phyloP scores from a whole-genome alignment of 768 basidiomycete species.

The Tephrocybe sp. region DNA sequence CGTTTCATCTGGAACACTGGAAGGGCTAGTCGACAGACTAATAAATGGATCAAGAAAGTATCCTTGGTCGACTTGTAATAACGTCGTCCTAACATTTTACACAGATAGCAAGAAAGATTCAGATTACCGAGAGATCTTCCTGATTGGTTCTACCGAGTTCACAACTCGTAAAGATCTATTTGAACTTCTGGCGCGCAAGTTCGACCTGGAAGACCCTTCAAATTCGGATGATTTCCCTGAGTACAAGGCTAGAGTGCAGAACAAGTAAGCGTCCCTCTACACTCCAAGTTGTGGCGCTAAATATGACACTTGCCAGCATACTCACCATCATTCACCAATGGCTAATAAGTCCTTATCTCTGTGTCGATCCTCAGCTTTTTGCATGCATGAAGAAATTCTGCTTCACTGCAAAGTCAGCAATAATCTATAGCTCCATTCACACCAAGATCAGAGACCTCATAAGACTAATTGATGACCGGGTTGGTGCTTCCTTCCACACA shows the following conservation, averaged over 20 bases:
- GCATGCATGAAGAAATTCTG: slow-evolving; percentile 38
- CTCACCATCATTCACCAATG: slow-evolving; percentile 37
- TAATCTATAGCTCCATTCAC: slow-evolving; percentile 30
- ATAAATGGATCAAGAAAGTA: slow-evolving; percentile 35
- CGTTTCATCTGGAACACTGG: slow-evolving; percentile 40
- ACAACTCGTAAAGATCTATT: slow-evolving; percentile 42
- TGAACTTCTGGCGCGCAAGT: slow-evolving; percentile 35
- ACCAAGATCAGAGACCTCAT: slow-evolving; percentile 32
- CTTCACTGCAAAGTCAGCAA: slow-evolving; percentile 25
- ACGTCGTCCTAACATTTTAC: background rate
- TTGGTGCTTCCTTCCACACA: slow-evolving; percentile 16
- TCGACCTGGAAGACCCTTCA: slow-evolving; percentile 26
- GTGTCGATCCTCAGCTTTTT: slow-evolving; percentile 29
- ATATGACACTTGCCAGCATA: slow-evolving; percentile 24
- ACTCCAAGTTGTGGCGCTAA: background rate
- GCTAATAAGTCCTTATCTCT: slow-evolving; percentile 30
- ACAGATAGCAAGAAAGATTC: slow-evolving; percentile 31
- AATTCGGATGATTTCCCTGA: slow-evolving; percentile 23
- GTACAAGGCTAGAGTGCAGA: slow-evolving; percentile 30
- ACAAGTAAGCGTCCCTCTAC: slow-evolving; percentile 30
- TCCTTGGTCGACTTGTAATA: background rate
- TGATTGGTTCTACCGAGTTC: slow-evolving; percentile 43
- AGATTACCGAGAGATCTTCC: slow-evolving; percentile 40
- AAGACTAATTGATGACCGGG: slow-evolving; percentile 28
- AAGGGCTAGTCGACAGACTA: slow-evolving; percentile 41